Percentiles rank a stretch among this genome's conserved stretches.
phyloP scores from a whole-genome alignment of 805 yeast genomes.

The Nakazawaea ambrosiae region DNA sequence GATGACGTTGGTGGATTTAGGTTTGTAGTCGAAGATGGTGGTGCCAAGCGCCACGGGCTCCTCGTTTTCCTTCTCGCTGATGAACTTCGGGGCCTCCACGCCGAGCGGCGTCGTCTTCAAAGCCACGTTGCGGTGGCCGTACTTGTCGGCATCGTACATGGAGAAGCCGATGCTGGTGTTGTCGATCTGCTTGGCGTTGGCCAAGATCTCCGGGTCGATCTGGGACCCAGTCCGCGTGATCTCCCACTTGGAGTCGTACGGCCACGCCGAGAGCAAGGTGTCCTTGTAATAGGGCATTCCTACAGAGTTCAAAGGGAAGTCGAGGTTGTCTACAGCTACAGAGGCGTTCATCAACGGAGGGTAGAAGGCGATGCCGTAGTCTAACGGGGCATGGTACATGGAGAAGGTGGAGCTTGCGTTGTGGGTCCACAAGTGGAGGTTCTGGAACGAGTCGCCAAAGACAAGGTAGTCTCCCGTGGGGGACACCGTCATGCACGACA shows the following conservation, averaged over 20 bases:
- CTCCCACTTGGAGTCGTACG: slow-evolving; percentile 52
- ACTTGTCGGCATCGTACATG: slow-evolving; percentile 50
- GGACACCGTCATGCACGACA: slow-evolving; percentile 48
- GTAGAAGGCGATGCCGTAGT: slow-evolving; percentile 43
- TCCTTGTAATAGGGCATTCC: slow-evolving; percentile 88
- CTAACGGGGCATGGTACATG: slow-evolving; percentile 38
- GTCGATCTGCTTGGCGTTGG: slow-evolving; percentile 27
- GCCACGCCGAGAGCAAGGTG: slow-evolving; percentile 75
- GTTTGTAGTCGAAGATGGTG: slow-evolving; percentile 24
- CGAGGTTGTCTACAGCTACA: slow-evolving; percentile 32
- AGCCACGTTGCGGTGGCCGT: slow-evolving; percentile 48
- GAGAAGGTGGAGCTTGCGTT: slow-evolving; percentile 32
- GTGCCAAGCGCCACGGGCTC: slow-evolving; percentile 8
- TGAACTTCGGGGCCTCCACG: slow-evolving; percentile 41
- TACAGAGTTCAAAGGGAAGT: slow-evolving; percentile 56
- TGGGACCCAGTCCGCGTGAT: slow-evolving; percentile 49
- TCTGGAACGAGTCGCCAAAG: slow-evolving; percentile 57
- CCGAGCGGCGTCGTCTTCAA: slow-evolving; percentile 23
- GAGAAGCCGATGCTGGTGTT: slow-evolving; percentile 30
- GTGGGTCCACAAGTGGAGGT: slow-evolving; percentile 64
- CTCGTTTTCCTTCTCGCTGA: slow-evolving; percentile 46
- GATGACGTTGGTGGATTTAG: slow-evolving; percentile 28
- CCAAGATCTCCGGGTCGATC: slow-evolving; percentile 42
- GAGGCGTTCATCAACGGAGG: slow-evolving; percentile 18
- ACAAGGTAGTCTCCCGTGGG: slow-evolving; percentile 73